These are phyloP conservation scores for Vaccinium corymbosum DNA, from an alignment of 148 eudicot genomes.

Conservation along the genomic window DNA sequence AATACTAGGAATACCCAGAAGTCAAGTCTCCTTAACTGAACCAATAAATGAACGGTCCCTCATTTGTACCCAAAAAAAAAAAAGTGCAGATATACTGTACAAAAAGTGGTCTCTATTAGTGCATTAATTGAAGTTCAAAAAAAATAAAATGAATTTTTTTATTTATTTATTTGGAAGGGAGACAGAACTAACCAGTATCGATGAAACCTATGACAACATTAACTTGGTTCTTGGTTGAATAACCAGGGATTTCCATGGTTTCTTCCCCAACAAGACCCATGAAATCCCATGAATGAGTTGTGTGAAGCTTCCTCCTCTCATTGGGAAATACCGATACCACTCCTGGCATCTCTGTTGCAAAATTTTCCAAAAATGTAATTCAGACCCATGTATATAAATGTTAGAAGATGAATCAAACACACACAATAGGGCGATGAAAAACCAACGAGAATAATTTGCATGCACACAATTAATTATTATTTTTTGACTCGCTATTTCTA, in stretches of 20 bases:
- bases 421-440: not conserved
- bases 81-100: not conserved
- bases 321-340: slow-evolving; percentile 54
- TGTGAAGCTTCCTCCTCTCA: slow-evolving; percentile 39
- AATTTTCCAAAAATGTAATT: not conserved
- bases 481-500: not conserved
- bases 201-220: slow-evolving; percentile 52
- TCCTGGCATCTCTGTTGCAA: slow-evolving; percentile 44
- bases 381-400: not conserved
- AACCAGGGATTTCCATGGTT: slow-evolving; percentile 55
- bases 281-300: slow-evolving; percentile 63
- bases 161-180: not conserved
- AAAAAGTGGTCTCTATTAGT: not conserved
- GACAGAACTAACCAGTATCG: slow-evolving; percentile 38
- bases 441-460: not conserved
- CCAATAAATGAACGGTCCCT: slow-evolving; percentile 15
- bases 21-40: not conserved
- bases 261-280: slow-evolving; percentile 49
- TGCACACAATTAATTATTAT: not conserved
- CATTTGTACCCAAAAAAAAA: not conserved
- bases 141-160: not conserved
- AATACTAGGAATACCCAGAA: slow-evolving; percentile 9
- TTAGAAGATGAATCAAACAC: not conserved
- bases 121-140: not conserved
- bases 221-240: slow-evolving; percentile 53